Evolutionary conservation across 805 yeast genomes (phyloP).

Genomic region (Ogataea glucozyma): DNA sequence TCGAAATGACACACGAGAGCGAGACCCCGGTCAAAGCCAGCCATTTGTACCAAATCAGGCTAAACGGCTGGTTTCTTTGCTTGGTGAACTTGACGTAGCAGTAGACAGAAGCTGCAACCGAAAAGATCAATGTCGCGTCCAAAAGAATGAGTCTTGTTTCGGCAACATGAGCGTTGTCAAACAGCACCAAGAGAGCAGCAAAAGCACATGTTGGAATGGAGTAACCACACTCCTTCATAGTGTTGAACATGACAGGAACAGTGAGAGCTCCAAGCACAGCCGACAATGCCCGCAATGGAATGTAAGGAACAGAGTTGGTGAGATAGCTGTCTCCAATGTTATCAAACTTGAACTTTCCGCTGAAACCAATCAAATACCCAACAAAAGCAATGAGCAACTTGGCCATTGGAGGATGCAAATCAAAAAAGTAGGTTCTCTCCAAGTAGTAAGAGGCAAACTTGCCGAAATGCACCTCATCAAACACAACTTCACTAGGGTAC

Average conservation of each 20-base stretch:
- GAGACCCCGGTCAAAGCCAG: slow-evolving; percentile 78
- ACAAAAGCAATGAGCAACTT: slow-evolving; percentile 86
- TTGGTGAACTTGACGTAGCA: slow-evolving; percentile 78
- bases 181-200: slow-evolving; percentile 71
- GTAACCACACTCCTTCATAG: slow-evolving; percentile 83
- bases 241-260: slow-evolving; percentile 79
- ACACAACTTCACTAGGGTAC: slow-evolving; percentile 73
- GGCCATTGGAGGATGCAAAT: slow-evolving; percentile 97
- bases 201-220: slow-evolving; percentile 77
- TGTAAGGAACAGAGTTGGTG: slow-evolving; percentile 78
- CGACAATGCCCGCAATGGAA: slow-evolving; percentile 76
- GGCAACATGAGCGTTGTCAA: slow-evolving; percentile 87
- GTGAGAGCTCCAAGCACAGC: slow-evolving; percentile 83
- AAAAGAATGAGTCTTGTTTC: slow-evolving; percentile 89
- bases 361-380: slow-evolving; percentile 87
- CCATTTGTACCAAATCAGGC: slow-evolving; percentile 85
- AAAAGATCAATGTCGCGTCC: slow-evolving; percentile 84
- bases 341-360: slow-evolving; percentile 91
- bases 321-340: slow-evolving; percentile 82
- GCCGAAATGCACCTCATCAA: slow-evolving; percentile 87
- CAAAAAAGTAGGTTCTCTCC: slow-evolving; percentile 90
- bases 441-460: slow-evolving; percentile 83
- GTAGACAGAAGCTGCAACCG: slow-evolving; percentile 80
- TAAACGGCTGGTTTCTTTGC: slow-evolving; percentile 66
- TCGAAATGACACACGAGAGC: slow-evolving; percentile 88